Evolutionary conservation across 225 moss, liverwort and hornwort species (phyloP), one percentile per base, ranked within the genome.

Genomic region (Anthoceros angustus): DNA sequence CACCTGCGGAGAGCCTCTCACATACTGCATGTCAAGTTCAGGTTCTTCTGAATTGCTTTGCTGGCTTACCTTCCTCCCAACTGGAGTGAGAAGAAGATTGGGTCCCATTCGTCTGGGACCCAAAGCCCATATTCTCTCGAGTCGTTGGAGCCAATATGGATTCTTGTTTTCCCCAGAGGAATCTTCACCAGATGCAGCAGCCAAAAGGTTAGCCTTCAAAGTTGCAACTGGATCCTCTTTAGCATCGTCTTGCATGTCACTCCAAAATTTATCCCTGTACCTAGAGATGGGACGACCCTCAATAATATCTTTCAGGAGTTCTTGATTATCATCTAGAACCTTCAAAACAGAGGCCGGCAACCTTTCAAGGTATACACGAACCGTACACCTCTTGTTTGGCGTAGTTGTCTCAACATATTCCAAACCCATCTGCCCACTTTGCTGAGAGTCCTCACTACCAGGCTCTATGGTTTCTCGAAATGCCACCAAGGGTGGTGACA

Each of bases 21-120:
- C 75, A 62, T 77, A 63, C 50, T 80, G 63, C 49, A 70, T 69
- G 39, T 78, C 75, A 42, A 75, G 73, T 69, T 67, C 78, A 39
- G 71, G 64, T 63, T 46, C 42, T 61, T 71, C 82, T 26, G 80
- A 68, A 67, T 77, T 69, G 10, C 73, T 74, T 63, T 67, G 65
- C 46, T 7, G 0, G 63, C 63, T 10, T 26, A 42, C 63, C n/a
- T 7, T 43, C 23, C 48, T 40, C 21, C 67, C 62, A 63, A 78
- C 83, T 55, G 95, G 92, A 61, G 74, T 69, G 43, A 92, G 71
- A 41, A 98, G 66, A 25, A 89, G 48, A 73, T 98, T 98, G 38
- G 92, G 80, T 16, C 95, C 95, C 61, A 92, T 86, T 76, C 87
- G 83, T 68, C 92, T 88, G 72, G 95, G 95, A 41, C 95, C 95